These are phyloP conservation scores for Xylariaceae sp. DNA, from an alignment of 2,329 filamentous ascomycete genomes.

Conservation along the genomic window DNA sequence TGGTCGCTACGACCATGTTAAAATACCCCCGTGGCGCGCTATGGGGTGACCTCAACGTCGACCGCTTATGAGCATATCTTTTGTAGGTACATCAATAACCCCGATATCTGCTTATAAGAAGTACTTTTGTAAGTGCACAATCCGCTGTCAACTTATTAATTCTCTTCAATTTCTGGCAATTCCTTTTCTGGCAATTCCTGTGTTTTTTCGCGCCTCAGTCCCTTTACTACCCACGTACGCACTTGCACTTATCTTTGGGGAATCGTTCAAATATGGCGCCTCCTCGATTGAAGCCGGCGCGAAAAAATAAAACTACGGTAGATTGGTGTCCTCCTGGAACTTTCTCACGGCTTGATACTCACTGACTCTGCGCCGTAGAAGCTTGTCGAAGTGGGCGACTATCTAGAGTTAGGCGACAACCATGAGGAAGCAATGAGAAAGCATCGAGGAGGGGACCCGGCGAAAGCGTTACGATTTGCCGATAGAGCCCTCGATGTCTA, in stretches of 20 bases:
- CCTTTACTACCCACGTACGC: too few species aligned
- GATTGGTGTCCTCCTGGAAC: neutral
- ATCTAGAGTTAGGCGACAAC: constrained; percentile 63
- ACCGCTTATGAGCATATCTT: too few species aligned
- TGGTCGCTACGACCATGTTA: too few species aligned
- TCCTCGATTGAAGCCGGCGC: constrained; percentile 10
- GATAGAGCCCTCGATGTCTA: constrained; percentile 64
- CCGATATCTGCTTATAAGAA: too few species aligned
- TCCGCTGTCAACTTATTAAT: too few species aligned
- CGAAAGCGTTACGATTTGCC: constrained; percentile 54
- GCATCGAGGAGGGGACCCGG: constrained; percentile 67
- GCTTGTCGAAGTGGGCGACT: constrained; percentile 63
- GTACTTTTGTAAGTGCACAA: too few species aligned
- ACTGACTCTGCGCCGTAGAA: constrained; percentile 34
- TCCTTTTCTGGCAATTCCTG: too few species aligned
- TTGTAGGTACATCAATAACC: too few species aligned
- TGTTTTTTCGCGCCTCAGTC: too few species aligned
- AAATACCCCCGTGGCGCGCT: too few species aligned
- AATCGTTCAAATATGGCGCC: constrained; percentile 10
- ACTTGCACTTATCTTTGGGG: neutral
- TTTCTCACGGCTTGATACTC: neutral
- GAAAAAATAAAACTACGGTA: constrained; percentile 3
- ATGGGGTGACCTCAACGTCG: too few species aligned
- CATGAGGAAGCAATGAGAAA: constrained; percentile 70
- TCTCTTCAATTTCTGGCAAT: too few species aligned